Conservation (phyloP, 2,329 filamentous ascomycete genomes). For the Cladophialophora chaetospira region DNA sequence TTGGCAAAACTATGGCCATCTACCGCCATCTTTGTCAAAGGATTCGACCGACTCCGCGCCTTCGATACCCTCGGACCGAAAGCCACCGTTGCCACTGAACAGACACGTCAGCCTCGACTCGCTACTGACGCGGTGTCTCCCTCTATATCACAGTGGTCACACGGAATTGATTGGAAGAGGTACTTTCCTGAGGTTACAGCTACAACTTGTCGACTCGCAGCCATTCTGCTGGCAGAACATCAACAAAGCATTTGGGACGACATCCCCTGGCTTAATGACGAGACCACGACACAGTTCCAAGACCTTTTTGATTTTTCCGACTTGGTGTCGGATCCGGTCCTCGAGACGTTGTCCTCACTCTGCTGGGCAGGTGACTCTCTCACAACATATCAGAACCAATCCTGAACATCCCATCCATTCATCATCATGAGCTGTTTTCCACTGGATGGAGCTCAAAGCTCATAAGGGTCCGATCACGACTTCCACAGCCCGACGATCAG, state of each 20-base stretch:
- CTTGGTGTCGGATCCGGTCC: background rate
- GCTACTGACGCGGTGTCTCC: background rate
- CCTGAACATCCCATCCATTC: too few species aligned
- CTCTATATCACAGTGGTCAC: conserved; percentile 2
- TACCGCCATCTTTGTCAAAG: conserved; percentile 40
- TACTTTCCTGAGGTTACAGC: conserved; percentile 9
- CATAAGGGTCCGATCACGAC: too few species aligned
- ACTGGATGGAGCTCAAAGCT: too few species aligned
- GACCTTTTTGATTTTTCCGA: conserved; percentile 8
- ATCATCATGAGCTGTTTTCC: too few species aligned
- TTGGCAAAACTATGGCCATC: conserved; percentile 42
- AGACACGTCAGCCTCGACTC: too few species aligned
- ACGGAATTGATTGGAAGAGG: conserved; percentile 10
- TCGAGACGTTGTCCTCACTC: background rate
- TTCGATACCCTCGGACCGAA: conserved; percentile 3
- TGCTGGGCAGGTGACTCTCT: conserved; percentile 1
- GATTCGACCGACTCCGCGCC: conserved; percentile 36
- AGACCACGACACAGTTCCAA: too few species aligned
- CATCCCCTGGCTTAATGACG: too few species aligned
- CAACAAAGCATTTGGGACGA: too few species aligned
- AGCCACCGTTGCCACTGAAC: background rate
- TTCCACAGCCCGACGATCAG: too few species aligned
- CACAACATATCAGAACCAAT: conserved; percentile 31
- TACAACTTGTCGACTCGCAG: conserved; percentile 1
- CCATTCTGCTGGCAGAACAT: conserved; percentile 3